Conservation (phyloP, 768 basidiomycete species). For the Boletellus emodensis region DNA sequence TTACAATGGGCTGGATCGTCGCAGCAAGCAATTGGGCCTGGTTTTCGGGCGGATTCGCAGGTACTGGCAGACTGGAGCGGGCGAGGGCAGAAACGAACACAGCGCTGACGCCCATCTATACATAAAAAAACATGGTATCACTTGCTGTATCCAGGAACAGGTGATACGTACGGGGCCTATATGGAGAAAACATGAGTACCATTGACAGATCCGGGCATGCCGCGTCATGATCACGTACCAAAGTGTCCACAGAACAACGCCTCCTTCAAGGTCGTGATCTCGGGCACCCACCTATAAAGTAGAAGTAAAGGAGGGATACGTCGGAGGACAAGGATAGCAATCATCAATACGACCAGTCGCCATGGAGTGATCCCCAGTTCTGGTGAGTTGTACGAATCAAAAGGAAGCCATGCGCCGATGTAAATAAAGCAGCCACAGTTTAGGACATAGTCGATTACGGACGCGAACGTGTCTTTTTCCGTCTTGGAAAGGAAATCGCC, state of each 20-base stretch:
- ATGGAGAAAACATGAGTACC: conserved; percentile 1
- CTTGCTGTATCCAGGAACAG: neutral
- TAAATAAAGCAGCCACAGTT: conserved; percentile 81
- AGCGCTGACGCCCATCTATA: conserved; percentile 87
- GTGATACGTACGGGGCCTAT: conserved; percentile 49
- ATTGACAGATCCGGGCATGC: neutral
- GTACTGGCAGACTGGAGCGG: conserved; percentile 53
- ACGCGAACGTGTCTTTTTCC: conserved; percentile 83
- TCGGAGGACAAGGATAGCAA: conserved; percentile 68
- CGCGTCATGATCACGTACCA: conserved; percentile 39
- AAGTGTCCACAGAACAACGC: conserved; percentile 93
- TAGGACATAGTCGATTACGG: conserved; percentile 84
- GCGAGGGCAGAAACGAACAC: conserved; percentile 84
- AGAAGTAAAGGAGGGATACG: conserved; percentile 76
- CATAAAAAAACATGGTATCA: neutral
- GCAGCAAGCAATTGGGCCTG: conserved; percentile 73
- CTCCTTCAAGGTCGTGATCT: conserved; percentile 79
- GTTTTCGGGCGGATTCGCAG: conserved; percentile 55
- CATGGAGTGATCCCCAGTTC: conserved; percentile 63
- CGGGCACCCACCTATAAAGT: conserved; percentile 82
- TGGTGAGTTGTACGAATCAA: conserved; percentile 50
- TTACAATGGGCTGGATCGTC: conserved; percentile 75
- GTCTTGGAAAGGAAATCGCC: conserved; percentile 75
- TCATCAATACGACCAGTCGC: conserved; percentile 63
- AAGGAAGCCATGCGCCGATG: conserved; percentile 85